phyloP scores from a whole-genome alignment of 768 basidiomycete genomes.

The Candolleomyces aberdarensis region DNA sequence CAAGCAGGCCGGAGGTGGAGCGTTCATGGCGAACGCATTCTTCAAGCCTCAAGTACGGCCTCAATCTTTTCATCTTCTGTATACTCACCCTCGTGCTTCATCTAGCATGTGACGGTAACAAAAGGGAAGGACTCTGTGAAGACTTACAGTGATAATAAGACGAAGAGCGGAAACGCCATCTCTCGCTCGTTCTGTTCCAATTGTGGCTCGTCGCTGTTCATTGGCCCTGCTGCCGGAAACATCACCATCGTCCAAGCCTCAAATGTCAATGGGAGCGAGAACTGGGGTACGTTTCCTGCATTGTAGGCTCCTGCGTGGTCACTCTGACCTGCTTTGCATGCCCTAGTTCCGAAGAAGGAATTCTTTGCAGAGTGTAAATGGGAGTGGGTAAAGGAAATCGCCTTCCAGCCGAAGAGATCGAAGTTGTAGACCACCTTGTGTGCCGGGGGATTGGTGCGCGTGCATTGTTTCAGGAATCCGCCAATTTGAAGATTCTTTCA shows the following conservation, averaged over 20 bases:
- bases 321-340: neutral
- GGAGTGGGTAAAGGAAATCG: constrained; percentile 22
- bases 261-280: constrained; percentile 18
- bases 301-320: neutral
- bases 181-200: constrained; percentile 27
- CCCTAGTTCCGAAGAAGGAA: constrained; percentile 20
- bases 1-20: constrained; percentile 27
- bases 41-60: constrained; percentile 25
- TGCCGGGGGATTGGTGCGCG: no score
- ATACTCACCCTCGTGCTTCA: neutral
- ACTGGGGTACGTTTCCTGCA: constrained; percentile 19
- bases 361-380: constrained; percentile 9
- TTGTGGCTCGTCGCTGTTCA: constrained; percentile 26
- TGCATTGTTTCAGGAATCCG: no score
- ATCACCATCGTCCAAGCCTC: constrained; percentile 21
- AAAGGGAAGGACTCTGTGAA: constrained; percentile 21
- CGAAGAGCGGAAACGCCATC: constrained; percentile 23
- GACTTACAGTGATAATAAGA: constrained; percentile 22
- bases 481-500: no score
- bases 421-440: neutral
- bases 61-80: neutral
- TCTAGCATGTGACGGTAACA: constrained; percentile 20
- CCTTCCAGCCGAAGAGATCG: constrained; percentile 12
- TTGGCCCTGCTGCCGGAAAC: constrained; percentile 17
- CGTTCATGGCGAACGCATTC: constrained; percentile 29